phyloP scores from a whole-genome alignment of 331 rosid species.

The Acacia concinna region DNA sequence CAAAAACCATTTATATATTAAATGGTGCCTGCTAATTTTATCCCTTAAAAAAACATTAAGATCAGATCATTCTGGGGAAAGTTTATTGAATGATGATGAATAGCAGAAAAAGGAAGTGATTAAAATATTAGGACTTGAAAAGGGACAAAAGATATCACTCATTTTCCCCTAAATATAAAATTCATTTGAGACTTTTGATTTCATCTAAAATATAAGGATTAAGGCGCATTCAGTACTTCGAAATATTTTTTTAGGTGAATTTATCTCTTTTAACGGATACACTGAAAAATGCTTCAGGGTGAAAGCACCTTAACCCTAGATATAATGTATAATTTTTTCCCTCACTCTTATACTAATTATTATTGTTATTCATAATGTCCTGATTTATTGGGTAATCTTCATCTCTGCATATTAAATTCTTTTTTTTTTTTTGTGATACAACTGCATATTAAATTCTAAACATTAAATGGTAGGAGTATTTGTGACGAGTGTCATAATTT shows the following conservation, averaged over 20 bases:
- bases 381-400: neutral
- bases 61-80: constrained; percentile 19
- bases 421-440: too few relatives aligned
- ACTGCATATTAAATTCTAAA: neutral
- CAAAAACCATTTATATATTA: neutral
- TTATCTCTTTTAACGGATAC: too few relatives aligned
- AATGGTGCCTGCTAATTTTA: neutral
- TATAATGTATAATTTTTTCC: too few relatives aligned
- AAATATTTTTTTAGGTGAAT: too few relatives aligned
- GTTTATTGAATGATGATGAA: constrained; percentile 21
- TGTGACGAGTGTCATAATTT: neutral
- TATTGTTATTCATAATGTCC: neutral
- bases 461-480: neutral
- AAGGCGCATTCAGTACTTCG: too few relatives aligned
- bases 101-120: constrained; percentile 14
- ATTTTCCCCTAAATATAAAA: neutral
- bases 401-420: neutral
- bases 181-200: neutral
- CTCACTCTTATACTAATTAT: neutral
- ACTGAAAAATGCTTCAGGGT: too few relatives aligned
- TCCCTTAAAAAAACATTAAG: neutral
- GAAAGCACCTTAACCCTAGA: too few relatives aligned
- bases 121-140: constrained; percentile 23
- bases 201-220: too few relatives aligned
- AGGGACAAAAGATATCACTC: constrained; percentile 4